A percentile compares a stretch with the other conserved stretches of the same genome.
These are phyloP conservation scores for Cajanus cajan DNA, from an alignment of 306 rosid genomes.

Conservation along the genomic window DNA sequence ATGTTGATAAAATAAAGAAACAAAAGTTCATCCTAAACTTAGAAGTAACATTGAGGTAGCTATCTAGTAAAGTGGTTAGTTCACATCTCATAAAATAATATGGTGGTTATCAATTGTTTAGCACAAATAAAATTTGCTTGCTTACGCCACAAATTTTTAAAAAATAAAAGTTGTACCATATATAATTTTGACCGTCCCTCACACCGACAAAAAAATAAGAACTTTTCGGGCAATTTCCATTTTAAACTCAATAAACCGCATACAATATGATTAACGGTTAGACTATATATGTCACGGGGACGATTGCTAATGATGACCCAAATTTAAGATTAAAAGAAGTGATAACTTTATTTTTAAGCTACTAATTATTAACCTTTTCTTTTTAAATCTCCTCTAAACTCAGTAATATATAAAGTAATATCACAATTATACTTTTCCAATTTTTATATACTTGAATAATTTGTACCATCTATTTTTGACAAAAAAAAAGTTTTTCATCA, in stretches of 20 bases:
- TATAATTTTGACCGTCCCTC: not conserved
- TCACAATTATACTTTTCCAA: not conserved
- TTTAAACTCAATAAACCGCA: not conserved
- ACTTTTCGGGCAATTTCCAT: not conserved
- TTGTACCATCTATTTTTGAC: not conserved
- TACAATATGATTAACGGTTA: not conserved
- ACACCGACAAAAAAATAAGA: not conserved
- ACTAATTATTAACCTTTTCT: not conserved
- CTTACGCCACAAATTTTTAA: not conserved
- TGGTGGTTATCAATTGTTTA: slow-evolving; percentile 6
- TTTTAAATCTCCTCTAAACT: not conserved
- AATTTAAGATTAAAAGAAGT: not conserved
- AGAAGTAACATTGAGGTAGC: not conserved
- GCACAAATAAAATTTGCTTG: not conserved
- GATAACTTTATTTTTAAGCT: not conserved
- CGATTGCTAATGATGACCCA: not conserved
- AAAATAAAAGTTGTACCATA: not conserved
- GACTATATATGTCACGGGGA: not conserved
- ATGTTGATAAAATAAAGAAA: not conserved
- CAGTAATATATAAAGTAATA: not conserved
- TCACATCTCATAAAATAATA: not conserved
- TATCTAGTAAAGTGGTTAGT: not conserved
- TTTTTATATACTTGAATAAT: not conserved
- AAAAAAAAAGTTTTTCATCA: not conserved
- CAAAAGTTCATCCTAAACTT: not conserved